A percentile compares a stretch with the other conserved stretches of the same genome.
phyloP scores from a whole-genome alignment of 2,329 filamentous ascomycete genomes.

The Daldinia sp. region DNA sequence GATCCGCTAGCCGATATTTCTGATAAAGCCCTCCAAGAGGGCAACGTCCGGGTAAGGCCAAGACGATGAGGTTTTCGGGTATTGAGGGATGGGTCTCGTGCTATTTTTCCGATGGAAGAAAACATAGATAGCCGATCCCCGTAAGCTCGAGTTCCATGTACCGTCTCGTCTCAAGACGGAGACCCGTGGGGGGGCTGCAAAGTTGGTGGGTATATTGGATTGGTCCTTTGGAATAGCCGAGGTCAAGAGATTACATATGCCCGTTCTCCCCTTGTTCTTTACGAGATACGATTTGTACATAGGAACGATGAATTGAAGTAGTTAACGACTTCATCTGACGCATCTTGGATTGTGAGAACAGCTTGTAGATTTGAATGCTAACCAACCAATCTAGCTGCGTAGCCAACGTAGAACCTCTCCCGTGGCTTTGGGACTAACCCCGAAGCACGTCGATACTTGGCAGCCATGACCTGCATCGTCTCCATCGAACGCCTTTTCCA shows the following conservation, averaged over 20 bases:
- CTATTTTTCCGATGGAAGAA: neutral
- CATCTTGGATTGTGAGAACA: conserved; percentile 10
- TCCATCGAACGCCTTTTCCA: neutral
- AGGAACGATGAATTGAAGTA: conserved; percentile 20
- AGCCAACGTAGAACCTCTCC: too few relatives aligned
- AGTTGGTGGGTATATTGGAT: conserved; percentile 24
- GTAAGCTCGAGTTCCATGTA: conserved; percentile 20
- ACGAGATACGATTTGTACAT: conserved; percentile 25
- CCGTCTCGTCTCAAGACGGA: conserved; percentile 17
- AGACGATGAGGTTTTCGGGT: conserved; percentile 5
- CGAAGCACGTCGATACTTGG: neutral
- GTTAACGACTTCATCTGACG: conserved; percentile 21
- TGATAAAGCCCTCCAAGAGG: conserved; percentile 34
- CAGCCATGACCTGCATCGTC: neutral
- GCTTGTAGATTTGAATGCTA: conserved; percentile 11
- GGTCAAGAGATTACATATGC: conserved; percentile 22
- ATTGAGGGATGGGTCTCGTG: conserved; percentile 7
- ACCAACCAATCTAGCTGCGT: too few relatives aligned
- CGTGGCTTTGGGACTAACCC: neutral
- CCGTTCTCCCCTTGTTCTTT: conserved; percentile 17
- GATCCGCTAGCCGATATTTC: conserved; percentile 38
- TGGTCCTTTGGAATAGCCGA: conserved; percentile 17
- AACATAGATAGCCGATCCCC: conserved; percentile 7
- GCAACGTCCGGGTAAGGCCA: conserved; percentile 37
- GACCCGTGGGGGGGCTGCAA: conserved; percentile 16